Evolutionary conservation across 345 rosid species (phyloP).

Genomic region (Chamaenerion angustifolium): DNA sequence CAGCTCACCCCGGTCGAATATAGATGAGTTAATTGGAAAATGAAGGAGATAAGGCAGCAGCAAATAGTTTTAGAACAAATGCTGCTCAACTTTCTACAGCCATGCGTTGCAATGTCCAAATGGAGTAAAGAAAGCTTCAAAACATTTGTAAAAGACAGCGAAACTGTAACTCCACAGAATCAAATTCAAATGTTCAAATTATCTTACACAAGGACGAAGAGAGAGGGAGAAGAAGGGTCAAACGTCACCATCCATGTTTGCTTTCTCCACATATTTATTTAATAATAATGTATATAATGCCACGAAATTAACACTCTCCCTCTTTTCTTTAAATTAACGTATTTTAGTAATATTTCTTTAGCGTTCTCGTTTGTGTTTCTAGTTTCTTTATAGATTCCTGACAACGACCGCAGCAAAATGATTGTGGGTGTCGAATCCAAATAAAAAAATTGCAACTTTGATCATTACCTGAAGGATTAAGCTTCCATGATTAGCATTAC

Average conservation of each 20-base stretch:
- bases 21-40: no score
- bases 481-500: no score
- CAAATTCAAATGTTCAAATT: slow-evolving; percentile 13
- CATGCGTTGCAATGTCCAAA: slow-evolving; percentile 1
- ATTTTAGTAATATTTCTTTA: neutral
- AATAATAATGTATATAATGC: no score
- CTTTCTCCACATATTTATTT: neutral
- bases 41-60: no score
- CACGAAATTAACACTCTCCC: no score
- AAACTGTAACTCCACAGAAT: slow-evolving; percentile 7
- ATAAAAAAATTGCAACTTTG: no score
- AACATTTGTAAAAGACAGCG: slow-evolving; percentile 1
- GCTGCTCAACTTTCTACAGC: neutral
- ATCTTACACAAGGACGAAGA: neutral
- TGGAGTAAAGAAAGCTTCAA: slow-evolving; percentile 6
- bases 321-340: no score
- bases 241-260: slow-evolving; percentile 6
- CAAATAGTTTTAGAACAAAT: neutral
- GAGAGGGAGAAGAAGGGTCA: slow-evolving; percentile 9
- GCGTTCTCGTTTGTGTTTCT: neutral
- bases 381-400: neutral
- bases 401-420: slow-evolving; percentile 1
- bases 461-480: no score
- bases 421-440: no score
- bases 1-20: no score